These are phyloP conservation scores for Cordyceps farinosa DNA, from an alignment of 2,329 filamentous ascomycete species.

Conservation along the genomic window DNA sequence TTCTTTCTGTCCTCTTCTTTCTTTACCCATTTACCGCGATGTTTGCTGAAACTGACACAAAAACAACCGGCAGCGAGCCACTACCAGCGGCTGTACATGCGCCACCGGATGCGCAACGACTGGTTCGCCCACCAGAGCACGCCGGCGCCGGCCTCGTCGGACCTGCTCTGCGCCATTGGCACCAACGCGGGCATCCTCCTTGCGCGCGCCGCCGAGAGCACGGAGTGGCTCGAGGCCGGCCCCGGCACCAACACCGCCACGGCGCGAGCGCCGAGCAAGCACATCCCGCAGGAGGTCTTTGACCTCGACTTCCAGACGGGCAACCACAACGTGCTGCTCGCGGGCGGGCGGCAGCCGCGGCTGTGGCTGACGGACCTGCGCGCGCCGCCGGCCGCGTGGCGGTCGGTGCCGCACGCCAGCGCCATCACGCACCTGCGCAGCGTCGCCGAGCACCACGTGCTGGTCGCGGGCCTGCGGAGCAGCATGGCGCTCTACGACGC, in stretches of 20 bases:
- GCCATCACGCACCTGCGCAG: constrained; percentile 49
- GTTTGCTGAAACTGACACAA: too few relatives aligned
- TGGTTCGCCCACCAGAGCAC: constrained; percentile 40
- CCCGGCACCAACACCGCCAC: constrained; percentile 2
- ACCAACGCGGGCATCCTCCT: constrained; percentile 45
- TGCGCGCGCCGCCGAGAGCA: constrained; percentile 30
- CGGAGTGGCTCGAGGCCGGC: constrained; percentile 30
- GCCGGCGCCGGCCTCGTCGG: constrained; percentile 38
- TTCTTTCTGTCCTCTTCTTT: neutral
- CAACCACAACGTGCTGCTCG: constrained; percentile 45
- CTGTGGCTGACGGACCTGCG: constrained; percentile 48
- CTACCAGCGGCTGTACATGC: constrained; percentile 32
- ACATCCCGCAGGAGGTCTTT: constrained; percentile 40
- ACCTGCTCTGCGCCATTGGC: constrained; percentile 45
- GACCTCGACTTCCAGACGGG: constrained; percentile 44
- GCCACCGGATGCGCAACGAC: constrained; percentile 25
- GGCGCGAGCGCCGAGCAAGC: constrained; percentile 1
- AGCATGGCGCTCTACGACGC: constrained; percentile 55
- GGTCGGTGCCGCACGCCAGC: constrained; percentile 34
- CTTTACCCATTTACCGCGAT: too few relatives aligned
- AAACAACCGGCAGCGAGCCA: constrained; percentile 26
- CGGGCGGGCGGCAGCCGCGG: constrained; percentile 47
- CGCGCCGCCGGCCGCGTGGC: constrained; percentile 31
- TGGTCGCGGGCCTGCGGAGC: constrained; percentile 49
- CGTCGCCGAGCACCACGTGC: constrained; percentile 46